These are phyloP conservation scores for Malus asiatica DNA, from an alignment of 306 rosid species.

Conservation along the genomic window DNA sequence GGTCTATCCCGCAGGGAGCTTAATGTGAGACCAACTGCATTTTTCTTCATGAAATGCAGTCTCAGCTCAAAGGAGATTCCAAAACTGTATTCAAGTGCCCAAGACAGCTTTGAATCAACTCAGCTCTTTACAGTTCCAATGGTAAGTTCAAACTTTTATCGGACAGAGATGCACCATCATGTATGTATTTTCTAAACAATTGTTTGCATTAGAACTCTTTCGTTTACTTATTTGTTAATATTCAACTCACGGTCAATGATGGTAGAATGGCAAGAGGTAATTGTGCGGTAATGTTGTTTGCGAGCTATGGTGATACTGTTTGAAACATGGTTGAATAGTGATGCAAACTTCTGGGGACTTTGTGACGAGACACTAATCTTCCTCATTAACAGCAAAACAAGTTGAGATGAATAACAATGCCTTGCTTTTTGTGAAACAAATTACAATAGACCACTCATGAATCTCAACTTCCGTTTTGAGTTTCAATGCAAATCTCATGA, in stretches of 20 bases:
- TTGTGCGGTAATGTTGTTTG: not conserved
- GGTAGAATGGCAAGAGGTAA: not conserved
- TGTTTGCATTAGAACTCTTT: not conserved
- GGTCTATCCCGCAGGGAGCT: slow-evolving; percentile 74
- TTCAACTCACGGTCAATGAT: not conserved
- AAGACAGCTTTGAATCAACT: slow-evolving; percentile 92
- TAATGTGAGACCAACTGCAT: slow-evolving; percentile 74
- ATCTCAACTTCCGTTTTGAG: not conserved
- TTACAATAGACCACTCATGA: not conserved
- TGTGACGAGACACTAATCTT: not conserved
- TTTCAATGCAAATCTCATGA: slow-evolving; percentile 18
- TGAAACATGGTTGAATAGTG: not conserved
- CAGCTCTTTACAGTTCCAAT: slow-evolving; percentile 63
- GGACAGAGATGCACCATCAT: not conserved
- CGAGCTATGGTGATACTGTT: not conserved
- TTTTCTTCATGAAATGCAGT: slow-evolving; percentile 80
- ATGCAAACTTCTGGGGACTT: too few species aligned
- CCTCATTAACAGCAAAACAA: too few species aligned
- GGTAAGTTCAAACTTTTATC: slow-evolving; percentile 41
- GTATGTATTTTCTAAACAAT: slow-evolving; percentile 9
- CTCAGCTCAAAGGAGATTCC: slow-evolving; percentile 66
- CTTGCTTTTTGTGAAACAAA: not conserved
- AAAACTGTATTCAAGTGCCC: slow-evolving; percentile 55
- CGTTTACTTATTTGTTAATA: not conserved
- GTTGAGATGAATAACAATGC: not conserved